Evolutionary conservation across 192 early-diverging fungal species (phyloP).

Genomic region (Pilobolus umbonatus): DNA sequence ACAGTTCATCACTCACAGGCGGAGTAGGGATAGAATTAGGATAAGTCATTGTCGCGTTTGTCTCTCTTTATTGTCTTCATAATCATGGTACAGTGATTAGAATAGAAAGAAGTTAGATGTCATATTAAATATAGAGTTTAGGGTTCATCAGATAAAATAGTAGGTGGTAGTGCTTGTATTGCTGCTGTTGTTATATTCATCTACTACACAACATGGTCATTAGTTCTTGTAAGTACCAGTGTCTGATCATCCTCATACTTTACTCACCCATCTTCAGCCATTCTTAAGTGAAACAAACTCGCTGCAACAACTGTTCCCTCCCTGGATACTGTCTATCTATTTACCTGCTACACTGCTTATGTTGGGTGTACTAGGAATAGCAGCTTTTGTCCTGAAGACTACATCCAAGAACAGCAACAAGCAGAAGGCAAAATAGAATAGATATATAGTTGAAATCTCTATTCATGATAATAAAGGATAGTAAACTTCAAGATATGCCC

Average conservation of each 20-base stretch:
- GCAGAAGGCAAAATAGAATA: slow-evolving; percentile 22
- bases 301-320: slow-evolving; percentile 73
- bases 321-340: slow-evolving; percentile 80
- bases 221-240: slow-evolving; percentile 65
- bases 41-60: too few relatives aligned
- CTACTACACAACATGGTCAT: slow-evolving; percentile 89
- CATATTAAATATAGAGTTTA: too few relatives aligned
- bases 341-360: slow-evolving; percentile 80
- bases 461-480: too few relatives aligned
- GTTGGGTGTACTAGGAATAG: slow-evolving; percentile 68
- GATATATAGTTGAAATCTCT: neutral
- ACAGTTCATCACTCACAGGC: too few relatives aligned
- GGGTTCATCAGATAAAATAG: slow-evolving; percentile 63
- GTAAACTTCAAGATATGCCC: too few relatives aligned
- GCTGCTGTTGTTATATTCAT: slow-evolving; percentile 70
- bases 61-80: too few relatives aligned
- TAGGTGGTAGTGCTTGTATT: slow-evolving; percentile 69
- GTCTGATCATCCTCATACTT: neutral
- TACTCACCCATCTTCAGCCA: slow-evolving; percentile 45
- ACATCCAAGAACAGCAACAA: slow-evolving; percentile 64
- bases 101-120: too few relatives aligned
- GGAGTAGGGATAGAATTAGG: too few relatives aligned
- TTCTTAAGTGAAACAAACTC: slow-evolving; percentile 77
- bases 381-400: slow-evolving; percentile 76
- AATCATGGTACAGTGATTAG: too few relatives aligned